phyloP scores from a whole-genome alignment of 2,329 filamentous ascomycete genomes.

The Exophiala viscosa region DNA sequence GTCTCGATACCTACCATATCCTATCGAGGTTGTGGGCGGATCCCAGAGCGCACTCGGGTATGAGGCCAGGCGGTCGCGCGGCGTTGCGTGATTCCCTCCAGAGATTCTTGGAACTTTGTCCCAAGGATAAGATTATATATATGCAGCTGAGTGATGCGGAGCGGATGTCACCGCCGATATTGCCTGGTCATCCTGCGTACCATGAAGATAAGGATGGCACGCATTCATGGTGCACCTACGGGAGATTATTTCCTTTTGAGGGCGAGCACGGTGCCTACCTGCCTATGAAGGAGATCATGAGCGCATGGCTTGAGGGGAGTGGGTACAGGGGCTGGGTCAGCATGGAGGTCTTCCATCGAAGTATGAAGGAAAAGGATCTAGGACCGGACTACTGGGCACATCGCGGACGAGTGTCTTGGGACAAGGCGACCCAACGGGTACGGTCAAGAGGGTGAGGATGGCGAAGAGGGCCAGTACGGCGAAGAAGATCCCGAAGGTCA shows the following conservation, averaged over 20 bases:
- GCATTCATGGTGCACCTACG: slow-evolving; percentile 24
- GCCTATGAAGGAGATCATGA: slow-evolving; percentile 30
- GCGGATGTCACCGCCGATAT: not conserved
- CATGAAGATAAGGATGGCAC: slow-evolving; percentile 2
- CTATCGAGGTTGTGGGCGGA: slow-evolving; percentile 35
- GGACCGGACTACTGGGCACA: slow-evolving; percentile 6
- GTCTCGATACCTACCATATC: slow-evolving; percentile 38
- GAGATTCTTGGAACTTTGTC: slow-evolving; percentile 16
- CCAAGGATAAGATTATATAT: slow-evolving; percentile 34
- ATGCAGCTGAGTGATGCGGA: slow-evolving; percentile 38
- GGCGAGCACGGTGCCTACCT: slow-evolving; percentile 14
- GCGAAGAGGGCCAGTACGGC: no score
- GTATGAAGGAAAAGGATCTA: slow-evolving; percentile 1
- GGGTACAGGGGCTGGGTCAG: slow-evolving; percentile 12
- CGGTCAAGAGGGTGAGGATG: no score
- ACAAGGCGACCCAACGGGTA: not conserved
- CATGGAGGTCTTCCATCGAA: slow-evolving; percentile 13
- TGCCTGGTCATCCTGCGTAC: slow-evolving; percentile 31
- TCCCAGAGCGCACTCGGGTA: slow-evolving; percentile 27
- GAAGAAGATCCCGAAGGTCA: no score
- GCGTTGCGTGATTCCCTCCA: slow-evolving; percentile 26
- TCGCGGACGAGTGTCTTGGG: slow-evolving; percentile 7
- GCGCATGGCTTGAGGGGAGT: slow-evolving; percentile 31
- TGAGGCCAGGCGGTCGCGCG: slow-evolving; percentile 8
- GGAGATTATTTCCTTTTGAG: slow-evolving; percentile 34